A percentile compares a stretch with the other conserved stretches of the same genome.
Evolutionary conservation across 768 basidiomycete species (phyloP).

Genomic region (Boletus huronensis): DNA sequence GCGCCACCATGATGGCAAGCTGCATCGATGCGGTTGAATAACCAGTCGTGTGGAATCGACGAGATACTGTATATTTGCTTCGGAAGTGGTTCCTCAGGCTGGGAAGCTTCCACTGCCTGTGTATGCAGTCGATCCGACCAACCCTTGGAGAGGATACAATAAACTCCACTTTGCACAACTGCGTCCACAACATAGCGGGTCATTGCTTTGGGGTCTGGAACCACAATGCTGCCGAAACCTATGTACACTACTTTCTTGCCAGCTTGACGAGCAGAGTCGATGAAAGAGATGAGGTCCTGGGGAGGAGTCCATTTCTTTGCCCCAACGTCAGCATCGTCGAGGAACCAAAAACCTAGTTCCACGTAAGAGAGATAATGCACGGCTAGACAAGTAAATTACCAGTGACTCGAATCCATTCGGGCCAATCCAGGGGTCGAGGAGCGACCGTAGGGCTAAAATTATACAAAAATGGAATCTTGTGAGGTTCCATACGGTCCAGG

Average conservation of each 20-base stretch:
- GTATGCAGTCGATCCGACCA: constrained; percentile 90
- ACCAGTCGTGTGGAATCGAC: constrained; percentile 93
- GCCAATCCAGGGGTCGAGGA: constrained; percentile 95
- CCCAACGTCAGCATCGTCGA: constrained; percentile 88
- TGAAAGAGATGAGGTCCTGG: constrained; percentile 72
- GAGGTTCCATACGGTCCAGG: constrained; percentile 93
- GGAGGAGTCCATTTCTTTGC: constrained; percentile 89
- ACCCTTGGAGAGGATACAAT: constrained; percentile 93
- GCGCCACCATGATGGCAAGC: constrained; percentile 98
- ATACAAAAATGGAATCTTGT: constrained; percentile 97
- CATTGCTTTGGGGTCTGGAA: constrained; percentile 91
- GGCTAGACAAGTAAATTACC: constrained; percentile 41
- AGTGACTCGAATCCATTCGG: constrained; percentile 95
- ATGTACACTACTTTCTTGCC: constrained; percentile 95
- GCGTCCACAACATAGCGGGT: constrained; percentile 89
- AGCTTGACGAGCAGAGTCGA: constrained; percentile 67
- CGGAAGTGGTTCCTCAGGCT: constrained; percentile 68
- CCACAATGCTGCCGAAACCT: constrained; percentile 96
- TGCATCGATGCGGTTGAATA: constrained; percentile 92
- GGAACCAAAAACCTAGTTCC: constrained; percentile 87
- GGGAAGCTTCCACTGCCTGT: constrained; percentile 56
- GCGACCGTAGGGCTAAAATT: constrained; percentile 92
- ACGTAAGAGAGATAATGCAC: constrained; percentile 5
- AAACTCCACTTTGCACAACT: constrained; percentile 79
- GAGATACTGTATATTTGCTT: constrained; percentile 79